Percentiles rank a stretch among this genome's conserved stretches.
Evolutionary conservation across 2,329 filamentous ascomycete species (phyloP).

Genomic region (Chrysoporthe austroafricana): DNA sequence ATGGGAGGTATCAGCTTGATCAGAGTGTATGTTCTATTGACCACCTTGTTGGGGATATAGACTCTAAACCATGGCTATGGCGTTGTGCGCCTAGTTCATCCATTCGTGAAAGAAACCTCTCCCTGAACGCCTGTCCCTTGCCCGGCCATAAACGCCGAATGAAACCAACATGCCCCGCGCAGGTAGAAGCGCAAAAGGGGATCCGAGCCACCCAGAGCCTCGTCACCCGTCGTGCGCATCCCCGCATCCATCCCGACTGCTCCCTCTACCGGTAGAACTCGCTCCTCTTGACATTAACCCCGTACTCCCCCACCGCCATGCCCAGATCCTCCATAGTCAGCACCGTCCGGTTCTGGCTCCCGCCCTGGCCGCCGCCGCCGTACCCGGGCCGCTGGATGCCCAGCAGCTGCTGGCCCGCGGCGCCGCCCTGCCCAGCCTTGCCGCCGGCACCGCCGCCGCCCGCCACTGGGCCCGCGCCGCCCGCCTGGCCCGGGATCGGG

Average conservation of each 20-base stretch:
- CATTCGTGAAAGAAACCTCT: neutral
- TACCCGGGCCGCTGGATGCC: conserved; percentile 79
- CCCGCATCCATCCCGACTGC: neutral
- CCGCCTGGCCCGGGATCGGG: conserved; percentile 62
- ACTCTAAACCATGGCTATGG: neutral
- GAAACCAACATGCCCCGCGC: neutral
- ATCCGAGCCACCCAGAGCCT: neutral
- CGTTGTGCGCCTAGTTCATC: neutral
- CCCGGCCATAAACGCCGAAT: neutral
- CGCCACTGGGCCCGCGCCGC: conserved; percentile 41
- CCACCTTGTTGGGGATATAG: neutral
- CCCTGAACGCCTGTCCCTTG: neutral
- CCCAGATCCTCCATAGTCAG: conserved; percentile 98
- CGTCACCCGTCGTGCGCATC: neutral
- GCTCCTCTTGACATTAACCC: conserved; percentile 94
- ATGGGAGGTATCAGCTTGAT: neutral
- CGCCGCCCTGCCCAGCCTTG: conserved; percentile 1
- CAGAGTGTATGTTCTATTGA: neutral
- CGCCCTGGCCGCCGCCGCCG: conserved; percentile 86
- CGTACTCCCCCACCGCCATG: conserved; percentile 97
- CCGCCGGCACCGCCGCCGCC: neutral
- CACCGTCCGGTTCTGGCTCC: conserved; percentile 87
- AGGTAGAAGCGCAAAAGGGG: neutral
- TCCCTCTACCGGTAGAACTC: conserved; percentile 84
- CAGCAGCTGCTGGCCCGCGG: conserved; percentile 47